phyloP scores from a whole-genome alignment of 108 stramenopile genomes.

The Fistulifera pelliculosa region DNA sequence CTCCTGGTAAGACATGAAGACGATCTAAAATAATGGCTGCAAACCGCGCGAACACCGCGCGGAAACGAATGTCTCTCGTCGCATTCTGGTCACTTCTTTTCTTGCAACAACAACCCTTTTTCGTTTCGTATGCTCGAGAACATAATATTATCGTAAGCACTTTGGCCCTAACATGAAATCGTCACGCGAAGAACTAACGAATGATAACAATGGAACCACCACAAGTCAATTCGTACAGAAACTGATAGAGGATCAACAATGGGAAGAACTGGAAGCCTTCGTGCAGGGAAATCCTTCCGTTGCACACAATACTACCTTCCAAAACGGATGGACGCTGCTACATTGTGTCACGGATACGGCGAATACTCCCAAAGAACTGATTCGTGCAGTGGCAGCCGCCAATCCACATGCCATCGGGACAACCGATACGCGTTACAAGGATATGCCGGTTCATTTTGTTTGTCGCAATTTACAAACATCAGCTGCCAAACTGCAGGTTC shows the following conservation, averaged over 20 bases:
- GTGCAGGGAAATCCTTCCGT: slow-evolving; percentile 14
- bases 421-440: slow-evolving; percentile 15
- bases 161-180: too few species aligned
- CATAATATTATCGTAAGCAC: too few species aligned
- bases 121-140: too few species aligned
- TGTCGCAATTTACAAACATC: slow-evolving; percentile 20
- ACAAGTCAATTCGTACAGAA: too few species aligned
- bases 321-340: slow-evolving; percentile 12
- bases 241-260: slow-evolving; percentile 19
- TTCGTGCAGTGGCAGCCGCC: slow-evolving; percentile 11
- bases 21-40: too few species aligned
- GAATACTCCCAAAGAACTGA: slow-evolving; percentile 14
- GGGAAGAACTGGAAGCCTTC: slow-evolving; percentile 15
- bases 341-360: slow-evolving; percentile 20
- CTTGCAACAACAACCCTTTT: too few species aligned
- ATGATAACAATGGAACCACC: too few species aligned
- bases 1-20: too few species aligned
- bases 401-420: slow-evolving; percentile 23
- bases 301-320: not conserved
- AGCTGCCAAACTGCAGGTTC: slow-evolving; percentile 9
- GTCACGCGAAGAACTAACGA: too few species aligned
- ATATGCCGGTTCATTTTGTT: slow-evolving; percentile 34
- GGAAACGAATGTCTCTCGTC: too few species aligned
- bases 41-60: too few species aligned
- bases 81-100: too few species aligned